phyloP scores from a whole-genome alignment of 2,329 filamentous ascomycete genomes.

The Pseudodiploospora longispora region DNA sequence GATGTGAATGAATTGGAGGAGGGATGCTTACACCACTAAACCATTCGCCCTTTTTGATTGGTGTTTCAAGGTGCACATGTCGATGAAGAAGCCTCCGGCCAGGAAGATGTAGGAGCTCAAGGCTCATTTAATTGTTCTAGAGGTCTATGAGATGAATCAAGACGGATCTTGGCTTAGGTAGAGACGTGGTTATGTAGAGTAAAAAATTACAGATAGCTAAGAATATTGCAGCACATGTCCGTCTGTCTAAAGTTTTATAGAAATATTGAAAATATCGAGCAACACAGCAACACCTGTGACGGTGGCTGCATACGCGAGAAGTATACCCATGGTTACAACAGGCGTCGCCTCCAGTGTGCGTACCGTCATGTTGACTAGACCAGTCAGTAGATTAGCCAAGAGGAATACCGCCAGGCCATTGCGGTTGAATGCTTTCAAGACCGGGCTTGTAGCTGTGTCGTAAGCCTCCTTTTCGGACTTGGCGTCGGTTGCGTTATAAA shows the following conservation, averaged over 20 bases:
- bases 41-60: no score
- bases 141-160: no score
- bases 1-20: no score
- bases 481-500: conserved; percentile 49
- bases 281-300: conserved; percentile 61
- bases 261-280: conserved; percentile 58
- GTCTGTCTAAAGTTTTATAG: conserved; percentile 54
- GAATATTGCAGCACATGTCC: no score
- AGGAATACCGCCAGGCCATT: conserved; percentile 84
- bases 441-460: conserved; percentile 63
- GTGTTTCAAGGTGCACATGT: no score
- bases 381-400: conserved; percentile 81
- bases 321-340: conserved; percentile 59
- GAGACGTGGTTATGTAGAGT: no score
- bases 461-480: conserved; percentile 56
- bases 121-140: no score
- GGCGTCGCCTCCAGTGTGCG: conserved; percentile 68
- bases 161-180: no score
- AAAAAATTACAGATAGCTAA: no score
- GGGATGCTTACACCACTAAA: no score
- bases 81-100: no score
- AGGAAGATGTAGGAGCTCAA: no score
- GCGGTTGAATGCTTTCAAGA: conserved; percentile 79
- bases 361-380: conserved; percentile 78
- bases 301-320: conserved; percentile 62